Percentiles rank a stretch among this genome's conserved stretches.
phyloP scores from a whole-genome alignment of 495 filamentous ascomycete species.

The Hyaloscypha variabilis region DNA sequence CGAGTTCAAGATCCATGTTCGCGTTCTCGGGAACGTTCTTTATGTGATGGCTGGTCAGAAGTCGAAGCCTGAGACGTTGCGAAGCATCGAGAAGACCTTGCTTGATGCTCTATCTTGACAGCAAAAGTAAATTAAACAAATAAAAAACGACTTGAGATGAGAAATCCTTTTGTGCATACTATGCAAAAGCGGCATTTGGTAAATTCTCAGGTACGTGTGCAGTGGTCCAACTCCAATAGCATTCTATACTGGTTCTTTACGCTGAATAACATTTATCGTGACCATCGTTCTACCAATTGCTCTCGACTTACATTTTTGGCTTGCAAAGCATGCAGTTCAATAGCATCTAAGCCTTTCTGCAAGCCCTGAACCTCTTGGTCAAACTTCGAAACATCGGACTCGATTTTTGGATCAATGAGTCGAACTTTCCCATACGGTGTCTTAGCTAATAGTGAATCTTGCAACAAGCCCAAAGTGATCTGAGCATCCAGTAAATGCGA shows the following conservation, averaged over 20 bases:
- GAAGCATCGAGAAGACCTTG: conserved; percentile 45
- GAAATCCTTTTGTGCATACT: not conserved
- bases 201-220: too few species aligned
- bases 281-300: conserved; percentile 43
- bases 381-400: conserved; percentile 38
- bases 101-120: conserved; percentile 8
- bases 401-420: conserved; percentile 45
- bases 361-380: conserved; percentile 39
- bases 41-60: conserved; percentile 78
- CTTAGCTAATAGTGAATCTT: conserved; percentile 46
- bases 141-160: not conserved
- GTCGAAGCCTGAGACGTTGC: conserved; percentile 50
- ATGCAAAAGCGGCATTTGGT: not conserved
- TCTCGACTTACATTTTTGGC: conserved; percentile 42
- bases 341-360: conserved; percentile 29
- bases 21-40: conserved; percentile 74
- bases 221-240: too few species aligned
- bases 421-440: conserved; percentile 39
- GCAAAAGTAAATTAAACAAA: not conserved
- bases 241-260: too few species aligned
- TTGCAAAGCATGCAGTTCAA: conserved; percentile 34
- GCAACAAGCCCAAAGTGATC: conserved; percentile 42
- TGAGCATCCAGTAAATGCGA: conserved; percentile 42
- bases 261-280: conserved; percentile 23
- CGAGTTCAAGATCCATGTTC: conserved; percentile 60